Base-by-base conservation (phyloP, 2,329 filamentous ascomycete genomes). In the Colletotrichum sp. region DNA sequence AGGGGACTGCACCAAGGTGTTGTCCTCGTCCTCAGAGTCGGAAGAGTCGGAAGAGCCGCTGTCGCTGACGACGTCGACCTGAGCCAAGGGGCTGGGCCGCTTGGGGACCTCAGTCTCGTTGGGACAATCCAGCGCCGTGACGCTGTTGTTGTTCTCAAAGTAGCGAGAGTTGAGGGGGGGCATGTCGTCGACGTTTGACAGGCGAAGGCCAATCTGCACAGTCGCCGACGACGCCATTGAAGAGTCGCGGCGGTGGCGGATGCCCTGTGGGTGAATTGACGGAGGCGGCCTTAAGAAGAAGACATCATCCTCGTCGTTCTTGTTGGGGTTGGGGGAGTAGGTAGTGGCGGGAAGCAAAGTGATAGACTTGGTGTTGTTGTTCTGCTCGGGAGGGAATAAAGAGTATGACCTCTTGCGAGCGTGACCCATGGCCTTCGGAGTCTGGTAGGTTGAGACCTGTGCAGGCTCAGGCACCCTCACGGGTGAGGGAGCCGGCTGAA, bases 181-280 rank as follows among this genome's bases (percentile, higher is more conserved):
- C 77, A 91, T 87, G 77, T 91, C 89, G 16, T 88, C 85, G 36
- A 90, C 88, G 70, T 89, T 91, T 30, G 93, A 95, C 71, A 95
- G 87, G 13, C 93, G 90, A 18, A 95, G 86, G 2, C 93, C 93
- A 68, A 95, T 95, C 80, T 94, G 93, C 13, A 95, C 93, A 1
- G 93, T 95, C 28, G 92, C 92, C 12, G 91, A 91, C 60, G 93
- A 94, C 18, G 87, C 88, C 57, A 92, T 87, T 1, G 93, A 95
- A 7, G 92, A 92, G 75, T 91, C 88, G 60, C 92, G 88, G 21
- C 86, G 85, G 80, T 90, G 90, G n/a, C 88, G 86, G 16, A 82
- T 80, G 6, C 83, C 83, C 57, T 84, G 84, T 24, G 71, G 72
- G 15, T 73, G 72, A 8, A 78, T 71, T 15, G 71, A 65, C 12